Percentiles rank a stretch among this genome's conserved stretches.
Evolutionary conservation across 2,329 filamentous ascomycete species (phyloP).

Genomic region (Aspergillus sp.): DNA sequence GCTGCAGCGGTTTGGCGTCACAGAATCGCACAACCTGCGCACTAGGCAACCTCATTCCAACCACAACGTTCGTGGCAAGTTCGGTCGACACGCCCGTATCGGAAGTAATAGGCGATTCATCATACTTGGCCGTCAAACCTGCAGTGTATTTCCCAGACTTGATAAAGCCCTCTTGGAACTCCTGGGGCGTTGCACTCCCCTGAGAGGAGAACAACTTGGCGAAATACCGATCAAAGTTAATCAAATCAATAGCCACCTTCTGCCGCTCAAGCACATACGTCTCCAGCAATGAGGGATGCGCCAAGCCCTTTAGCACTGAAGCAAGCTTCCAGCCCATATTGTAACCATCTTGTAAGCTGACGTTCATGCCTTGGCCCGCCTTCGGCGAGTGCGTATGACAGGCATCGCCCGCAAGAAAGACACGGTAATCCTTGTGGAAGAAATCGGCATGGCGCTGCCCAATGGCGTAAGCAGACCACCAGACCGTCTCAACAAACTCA

Average conservation of each 20-base stretch:
- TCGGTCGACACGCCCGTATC: constrained; percentile 34
- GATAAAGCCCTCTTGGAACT: constrained; percentile 61
- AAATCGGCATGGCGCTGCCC: constrained; percentile 70
- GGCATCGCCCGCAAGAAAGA: constrained; percentile 72
- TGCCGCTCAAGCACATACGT: constrained; percentile 59
- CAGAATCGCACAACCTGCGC: constrained; percentile 62
- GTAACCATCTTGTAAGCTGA: constrained; percentile 60
- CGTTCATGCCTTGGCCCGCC: constrained; percentile 64
- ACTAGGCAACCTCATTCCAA: constrained; percentile 55
- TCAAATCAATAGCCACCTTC: constrained; percentile 58
- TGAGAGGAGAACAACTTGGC: constrained; percentile 56
- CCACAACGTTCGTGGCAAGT: constrained; percentile 40
- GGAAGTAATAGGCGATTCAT: constrained; percentile 52
- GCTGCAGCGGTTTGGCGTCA: constrained; percentile 60
- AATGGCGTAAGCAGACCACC: constrained; percentile 73
- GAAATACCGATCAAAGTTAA: constrained; percentile 61
- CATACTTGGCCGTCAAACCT: constrained; percentile 60
- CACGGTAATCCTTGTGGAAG: constrained; percentile 65
- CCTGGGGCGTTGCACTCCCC: constrained; percentile 45
- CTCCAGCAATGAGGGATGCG: constrained; percentile 48
- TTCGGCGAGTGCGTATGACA: constrained; percentile 71
- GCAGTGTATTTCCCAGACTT: constrained; percentile 62
- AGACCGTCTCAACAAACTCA: constrained; percentile 58
- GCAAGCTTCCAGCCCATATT: constrained; percentile 65
- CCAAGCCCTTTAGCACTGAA: constrained; percentile 50